Percentiles rank a stretch among this genome's conserved stretches.
phyloP scores from a whole-genome alignment of 1,284 basidiomycete genomes.

The Leccinum fuscescens region DNA sequence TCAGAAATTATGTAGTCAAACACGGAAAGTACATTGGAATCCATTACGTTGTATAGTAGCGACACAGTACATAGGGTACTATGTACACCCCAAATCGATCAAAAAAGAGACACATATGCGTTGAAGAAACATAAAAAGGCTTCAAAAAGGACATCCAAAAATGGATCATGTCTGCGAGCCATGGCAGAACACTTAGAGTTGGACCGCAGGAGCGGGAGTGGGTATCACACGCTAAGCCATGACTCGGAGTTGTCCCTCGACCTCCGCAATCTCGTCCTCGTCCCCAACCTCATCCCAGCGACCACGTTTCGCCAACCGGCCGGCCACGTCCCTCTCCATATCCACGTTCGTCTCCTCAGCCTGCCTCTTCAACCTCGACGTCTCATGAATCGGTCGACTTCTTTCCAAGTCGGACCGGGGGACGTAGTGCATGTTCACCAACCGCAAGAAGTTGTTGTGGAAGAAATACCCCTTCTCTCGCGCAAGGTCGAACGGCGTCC shows the following conservation, averaged over 20 bases:
- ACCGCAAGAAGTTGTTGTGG: background rate
- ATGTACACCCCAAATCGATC: no score
- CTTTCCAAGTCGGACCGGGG: background rate
- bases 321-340: background rate
- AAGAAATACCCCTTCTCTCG: background rate
- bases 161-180: background rate
- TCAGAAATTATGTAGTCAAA: no score
- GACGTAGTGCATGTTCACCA: background rate
- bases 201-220: background rate
- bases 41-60: no score
- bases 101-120: no score
- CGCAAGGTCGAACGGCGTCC: conserved; percentile 5
- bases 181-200: background rate
- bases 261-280: conserved; percentile 1
- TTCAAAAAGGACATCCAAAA: no score
- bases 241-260: background rate
- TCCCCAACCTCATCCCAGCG: conserved; percentile 4
- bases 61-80: no score
- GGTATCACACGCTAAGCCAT: background rate
- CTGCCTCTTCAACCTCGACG: background rate
- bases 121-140: no score
- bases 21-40: no score
- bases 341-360: background rate
- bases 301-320: background rate
- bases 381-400: background rate